Base-by-base conservation (phyloP, 257 asterid species). In the Coffea eugenioides region DNA sequence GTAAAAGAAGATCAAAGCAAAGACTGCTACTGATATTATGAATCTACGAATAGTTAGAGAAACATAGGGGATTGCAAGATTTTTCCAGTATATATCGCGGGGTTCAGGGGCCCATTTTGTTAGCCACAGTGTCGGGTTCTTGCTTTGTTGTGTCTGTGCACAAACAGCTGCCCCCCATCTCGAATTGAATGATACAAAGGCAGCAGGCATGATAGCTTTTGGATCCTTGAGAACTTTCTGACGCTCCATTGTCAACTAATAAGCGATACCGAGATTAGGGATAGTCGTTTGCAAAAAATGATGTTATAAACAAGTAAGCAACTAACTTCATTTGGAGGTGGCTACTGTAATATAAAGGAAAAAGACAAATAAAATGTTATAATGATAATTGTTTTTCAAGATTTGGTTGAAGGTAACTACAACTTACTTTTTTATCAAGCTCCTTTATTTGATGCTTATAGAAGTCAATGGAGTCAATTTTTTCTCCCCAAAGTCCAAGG, bases 31-130 rank as follows among this genome's bases (percentile, higher is more conserved):
- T 1, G 97, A 87, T 51, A 94, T 92, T 82, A 92, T 75, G 3
- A 90, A 93, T 78, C 84, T 94, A 77, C 99, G 89, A 49, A 96
- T 84, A 81, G 88, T 91, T 34, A 89, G 94, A 66, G 98, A 96
- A 52, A 96, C 85, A 80, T 94, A 96, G 1, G 99, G 95, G 81
- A 96, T 90, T 11, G 96, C 87, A 77, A 96, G 85, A 85, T 96
- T 96, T 83, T 73, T 82, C 99, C 99, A 96, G 88, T 90, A 96
- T 25, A 96, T 87, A 77, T 96, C 99, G 49, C 96, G 95, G 62
- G 99, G 99, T 82, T 96, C 99, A 5, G 99, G 98, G 46, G 99
- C 99, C 98, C 97, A 92, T 82, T 88, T 85, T 59, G 98, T 94
- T 81, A 94, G 79, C 98, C 97, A 96, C 67, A 86, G 77, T 8